Conservation (phyloP, 148 eudicot species). For the Camellia sinensis region DNA sequence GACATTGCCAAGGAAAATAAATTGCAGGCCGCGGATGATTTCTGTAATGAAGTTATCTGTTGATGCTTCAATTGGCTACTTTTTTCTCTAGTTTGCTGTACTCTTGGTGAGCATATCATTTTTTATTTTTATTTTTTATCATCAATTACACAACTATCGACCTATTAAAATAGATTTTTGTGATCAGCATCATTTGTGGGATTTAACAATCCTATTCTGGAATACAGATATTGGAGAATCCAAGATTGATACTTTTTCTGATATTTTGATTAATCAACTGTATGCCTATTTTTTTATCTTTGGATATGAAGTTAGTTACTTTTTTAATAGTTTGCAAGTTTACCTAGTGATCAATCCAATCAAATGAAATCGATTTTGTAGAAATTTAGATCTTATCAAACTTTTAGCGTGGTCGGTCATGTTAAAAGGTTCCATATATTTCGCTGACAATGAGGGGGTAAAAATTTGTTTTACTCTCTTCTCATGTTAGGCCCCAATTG, state of each 20-base stretch:
- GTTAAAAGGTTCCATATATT: neutral
- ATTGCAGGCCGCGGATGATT: neutral
- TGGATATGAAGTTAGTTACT: neutral
- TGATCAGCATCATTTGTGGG: neutral
- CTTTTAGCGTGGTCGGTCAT: neutral
- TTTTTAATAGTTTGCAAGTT: neutral
- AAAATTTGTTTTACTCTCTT: neutral
- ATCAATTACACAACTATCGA: neutral
- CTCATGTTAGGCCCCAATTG: neutral
- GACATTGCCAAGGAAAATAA: constrained; percentile 30
- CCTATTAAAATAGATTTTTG: neutral
- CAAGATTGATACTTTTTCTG: neutral
- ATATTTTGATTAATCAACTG: neutral
- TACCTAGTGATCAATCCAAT: neutral
- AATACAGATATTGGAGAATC: neutral
- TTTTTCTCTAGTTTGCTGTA: neutral
- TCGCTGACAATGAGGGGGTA: neutral
- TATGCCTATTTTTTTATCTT: neutral
- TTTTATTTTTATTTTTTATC: neutral
- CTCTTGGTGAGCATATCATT: neutral
- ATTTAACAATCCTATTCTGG: no score
- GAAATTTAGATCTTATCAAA: neutral
- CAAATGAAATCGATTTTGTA: neutral
- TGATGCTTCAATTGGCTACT: neutral
- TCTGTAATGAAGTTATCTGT: neutral